These are phyloP conservation scores for Neonectria coccinea DNA, from an alignment of 2,329 filamentous ascomycete species.

Conservation along the genomic window DNA sequence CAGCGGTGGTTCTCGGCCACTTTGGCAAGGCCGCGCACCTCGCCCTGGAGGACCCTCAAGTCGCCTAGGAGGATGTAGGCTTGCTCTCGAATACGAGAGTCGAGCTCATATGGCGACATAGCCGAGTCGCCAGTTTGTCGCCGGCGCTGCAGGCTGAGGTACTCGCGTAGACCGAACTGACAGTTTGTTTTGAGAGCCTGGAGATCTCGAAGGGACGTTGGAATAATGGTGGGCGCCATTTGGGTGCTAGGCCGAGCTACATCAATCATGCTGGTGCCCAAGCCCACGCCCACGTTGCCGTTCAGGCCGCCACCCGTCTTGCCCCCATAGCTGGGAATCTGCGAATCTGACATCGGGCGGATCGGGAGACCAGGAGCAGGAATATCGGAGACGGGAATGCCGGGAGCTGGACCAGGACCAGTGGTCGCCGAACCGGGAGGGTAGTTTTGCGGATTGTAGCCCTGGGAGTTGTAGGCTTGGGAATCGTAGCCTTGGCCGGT, in stretches of 20 bases:
- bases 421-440: constrained; percentile 28
- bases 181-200: constrained; percentile 50
- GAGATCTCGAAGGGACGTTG: constrained; percentile 45
- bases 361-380: constrained; percentile 31
- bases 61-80: constrained; percentile 58
- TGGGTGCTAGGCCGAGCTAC: constrained; percentile 30
- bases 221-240: constrained; percentile 34
- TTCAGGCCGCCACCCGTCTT: constrained; percentile 17
- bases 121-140: constrained; percentile 44
- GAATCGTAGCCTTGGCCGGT: constrained; percentile 13
- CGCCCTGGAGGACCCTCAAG: constrained; percentile 57
- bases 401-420: constrained; percentile 29
- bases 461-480: constrained; percentile 15
- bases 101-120: constrained; percentile 52
- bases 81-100: constrained; percentile 58
- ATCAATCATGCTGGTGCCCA: constrained; percentile 36
- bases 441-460: constrained; percentile 40
- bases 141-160: constrained; percentile 49
- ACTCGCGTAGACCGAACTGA: constrained; percentile 53
- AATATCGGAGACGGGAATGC: constrained; percentile 27
- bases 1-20: constrained; percentile 62
- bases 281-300: constrained; percentile 7
- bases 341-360: constrained; percentile 40
- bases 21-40: constrained; percentile 58
- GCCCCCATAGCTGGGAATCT: constrained; percentile 33